Evolutionary conservation across 2,329 filamentous ascomycete genomes (phyloP).

Genomic region (Verticillium nonalfalfae): DNA sequence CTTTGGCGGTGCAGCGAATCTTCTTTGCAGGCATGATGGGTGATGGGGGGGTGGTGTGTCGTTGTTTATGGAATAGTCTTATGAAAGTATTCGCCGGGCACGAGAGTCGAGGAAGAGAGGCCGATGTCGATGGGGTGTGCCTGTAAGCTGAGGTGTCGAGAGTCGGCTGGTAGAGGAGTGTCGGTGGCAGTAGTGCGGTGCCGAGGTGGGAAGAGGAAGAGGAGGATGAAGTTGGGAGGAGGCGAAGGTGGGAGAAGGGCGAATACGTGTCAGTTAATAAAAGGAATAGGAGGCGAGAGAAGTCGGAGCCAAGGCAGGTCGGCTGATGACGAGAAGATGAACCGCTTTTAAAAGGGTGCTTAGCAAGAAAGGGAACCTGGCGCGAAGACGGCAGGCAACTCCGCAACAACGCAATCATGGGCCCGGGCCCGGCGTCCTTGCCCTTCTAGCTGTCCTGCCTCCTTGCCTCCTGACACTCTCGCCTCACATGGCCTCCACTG

Average conservation of each 20-base stretch:
- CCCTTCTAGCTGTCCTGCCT: neutral
- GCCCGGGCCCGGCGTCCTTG: neutral
- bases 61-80: neutral
- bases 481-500: neutral
- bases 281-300: neutral
- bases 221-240: neutral
- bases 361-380: neutral
- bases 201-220: neutral
- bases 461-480: neutral
- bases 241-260: conserved; percentile 10
- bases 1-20: conserved; percentile 80
- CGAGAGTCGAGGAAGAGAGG: conserved; percentile 1
- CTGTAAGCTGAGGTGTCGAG: neutral
- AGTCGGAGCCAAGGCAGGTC: neutral
- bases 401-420: neutral
- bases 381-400: neutral
- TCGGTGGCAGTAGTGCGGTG: neutral
- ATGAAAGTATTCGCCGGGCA: conserved; percentile 1
- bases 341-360: neutral
- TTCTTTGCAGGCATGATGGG: conserved; percentile 62
- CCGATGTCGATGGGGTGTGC: neutral
- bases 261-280: conserved; percentile 9
- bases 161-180: neutral
- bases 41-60: conserved; percentile 2
- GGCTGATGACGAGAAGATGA: neutral